phyloP scores from a whole-genome alignment of 306 rosid genomes.

The Lathyrus aphaca region DNA sequence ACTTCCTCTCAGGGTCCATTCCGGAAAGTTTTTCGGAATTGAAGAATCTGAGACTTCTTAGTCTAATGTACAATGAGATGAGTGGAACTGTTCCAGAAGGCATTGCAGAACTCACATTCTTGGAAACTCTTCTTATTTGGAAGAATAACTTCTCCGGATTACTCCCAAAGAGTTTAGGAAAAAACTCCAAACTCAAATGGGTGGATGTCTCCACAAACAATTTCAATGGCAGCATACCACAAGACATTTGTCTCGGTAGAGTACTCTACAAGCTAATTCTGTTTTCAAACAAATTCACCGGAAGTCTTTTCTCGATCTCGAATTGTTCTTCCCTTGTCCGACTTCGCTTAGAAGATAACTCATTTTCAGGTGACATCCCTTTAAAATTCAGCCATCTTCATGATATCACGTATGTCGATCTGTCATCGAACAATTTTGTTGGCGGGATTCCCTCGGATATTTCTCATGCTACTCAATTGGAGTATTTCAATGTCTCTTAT shows the following conservation, averaged over 20 bases:
- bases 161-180: conserved; percentile 75
- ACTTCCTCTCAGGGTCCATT: conserved; percentile 74
- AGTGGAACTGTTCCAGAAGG: conserved; percentile 69
- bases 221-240: conserved; percentile 72
- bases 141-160: conserved; percentile 70
- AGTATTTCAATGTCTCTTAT: conserved; percentile 72
- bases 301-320: conserved; percentile 64
- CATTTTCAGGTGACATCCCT: conserved; percentile 67
- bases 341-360: conserved; percentile 82
- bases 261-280: conserved; percentile 67
- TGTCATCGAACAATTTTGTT: conserved; percentile 67
- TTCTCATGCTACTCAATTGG: conserved; percentile 60
- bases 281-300: conserved; percentile 79
- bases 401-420: conserved; percentile 68
- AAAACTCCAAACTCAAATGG: conserved; percentile 77
- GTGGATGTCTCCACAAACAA: conserved; percentile 82
- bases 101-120: conserved; percentile 74
- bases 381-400: conserved; percentile 57
- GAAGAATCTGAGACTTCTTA: conserved; percentile 66
- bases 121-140: conserved; percentile 89
- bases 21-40: conserved; percentile 75
- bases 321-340: conserved; percentile 91
- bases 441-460: conserved; percentile 85
- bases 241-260: conserved; percentile 62
- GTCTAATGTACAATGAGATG: conserved; percentile 89